Percentiles rank a stretch among this genome's conserved stretches.
These are phyloP conservation scores for Durotheca rogersii DNA, from an alignment of 495 filamentous ascomycete species.

Conservation along the genomic window DNA sequence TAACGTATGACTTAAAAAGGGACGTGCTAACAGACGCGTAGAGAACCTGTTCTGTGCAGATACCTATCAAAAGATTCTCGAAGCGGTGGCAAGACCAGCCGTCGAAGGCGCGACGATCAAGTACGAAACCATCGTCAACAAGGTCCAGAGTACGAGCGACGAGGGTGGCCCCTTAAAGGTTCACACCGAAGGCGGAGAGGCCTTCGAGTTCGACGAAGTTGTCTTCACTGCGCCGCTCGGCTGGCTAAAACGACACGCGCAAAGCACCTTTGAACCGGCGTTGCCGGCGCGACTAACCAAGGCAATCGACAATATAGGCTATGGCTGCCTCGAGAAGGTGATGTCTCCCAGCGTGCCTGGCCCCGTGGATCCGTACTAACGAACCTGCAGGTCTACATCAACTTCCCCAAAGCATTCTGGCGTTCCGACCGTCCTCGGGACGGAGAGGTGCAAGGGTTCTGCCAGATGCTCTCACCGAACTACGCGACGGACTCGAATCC, in stretches of 20 bases:
- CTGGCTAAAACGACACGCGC: conserved; percentile 77
- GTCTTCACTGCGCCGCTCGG: conserved; percentile 85
- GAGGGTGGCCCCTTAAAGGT: conserved; percentile 50
- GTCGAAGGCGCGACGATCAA: conserved; percentile 63
- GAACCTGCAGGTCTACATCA: conserved; percentile 69
- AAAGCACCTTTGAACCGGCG: conserved; percentile 63
- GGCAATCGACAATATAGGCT: conserved; percentile 78
- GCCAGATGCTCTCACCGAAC: conserved; percentile 65
- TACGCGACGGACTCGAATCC: conserved; percentile 65
- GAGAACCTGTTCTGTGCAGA: conserved; percentile 87
- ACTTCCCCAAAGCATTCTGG: conserved; percentile 72
- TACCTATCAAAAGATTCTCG: conserved; percentile 77
- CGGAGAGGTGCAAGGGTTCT: conserved; percentile 56
- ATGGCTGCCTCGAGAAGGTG: conserved; percentile 86
- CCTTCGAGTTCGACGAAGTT: conserved; percentile 72
- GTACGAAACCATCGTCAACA: conserved; percentile 46
- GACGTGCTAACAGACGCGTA: conserved; percentile 35
- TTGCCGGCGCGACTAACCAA: conserved; percentile 64
- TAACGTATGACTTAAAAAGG: no score
- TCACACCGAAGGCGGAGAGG: conserved; percentile 53
- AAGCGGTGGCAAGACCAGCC: conserved; percentile 63
- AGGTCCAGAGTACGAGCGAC: conserved; percentile 49
- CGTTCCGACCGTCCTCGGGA: conserved; percentile 15
- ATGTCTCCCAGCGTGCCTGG: conserved; percentile 1
- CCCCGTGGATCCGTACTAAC: conserved; percentile 2